A percentile compares a stretch with the other conserved stretches of the same genome.
Evolutionary conservation across 2,329 filamentous ascomycete species (phyloP).

Genomic region (Dichotomopilus funicola): DNA sequence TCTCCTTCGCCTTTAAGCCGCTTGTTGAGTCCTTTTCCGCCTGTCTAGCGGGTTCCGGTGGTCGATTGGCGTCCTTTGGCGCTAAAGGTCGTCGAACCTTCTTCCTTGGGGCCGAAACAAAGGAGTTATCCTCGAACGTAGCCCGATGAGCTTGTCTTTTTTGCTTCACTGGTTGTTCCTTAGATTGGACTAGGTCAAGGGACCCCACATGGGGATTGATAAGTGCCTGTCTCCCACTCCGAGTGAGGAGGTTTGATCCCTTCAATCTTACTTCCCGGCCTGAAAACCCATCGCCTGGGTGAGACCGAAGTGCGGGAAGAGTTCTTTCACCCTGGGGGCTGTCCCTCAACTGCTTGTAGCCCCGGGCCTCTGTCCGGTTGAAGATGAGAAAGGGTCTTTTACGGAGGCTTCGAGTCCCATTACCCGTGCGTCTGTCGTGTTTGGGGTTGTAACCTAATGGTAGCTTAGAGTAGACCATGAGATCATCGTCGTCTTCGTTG

Average conservation of each 20-base stretch:
- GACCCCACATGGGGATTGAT: conserved; percentile 9
- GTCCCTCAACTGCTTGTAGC: conserved; percentile 21
- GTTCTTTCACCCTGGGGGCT: neutral
- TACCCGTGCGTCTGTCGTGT: neutral
- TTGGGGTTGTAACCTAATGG: neutral
- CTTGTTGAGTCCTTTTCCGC: no score
- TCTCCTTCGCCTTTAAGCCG: no score
- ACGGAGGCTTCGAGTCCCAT: conserved; percentile 4
- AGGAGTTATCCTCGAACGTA: conserved; percentile 11
- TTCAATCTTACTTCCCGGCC: conserved; percentile 18
- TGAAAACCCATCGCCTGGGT: conserved; percentile 22
- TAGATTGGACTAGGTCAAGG: conserved; percentile 22
- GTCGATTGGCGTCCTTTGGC: conserved; percentile 1
- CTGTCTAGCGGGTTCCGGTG: neutral
- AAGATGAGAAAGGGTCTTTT: conserved; percentile 20
- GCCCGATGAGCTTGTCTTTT: neutral
- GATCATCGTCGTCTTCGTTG: conserved; percentile 7
- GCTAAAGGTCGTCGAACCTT: conserved; percentile 3
- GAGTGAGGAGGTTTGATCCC: conserved; percentile 13
- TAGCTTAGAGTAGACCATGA: neutral
- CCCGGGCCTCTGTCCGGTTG: conserved; percentile 15
- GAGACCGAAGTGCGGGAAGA: neutral
- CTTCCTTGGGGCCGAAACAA: conserved; percentile 2
- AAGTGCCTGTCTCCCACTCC: conserved; percentile 11
- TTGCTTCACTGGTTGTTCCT: neutral